Base-by-base conservation (phyloP, 306 rosid species). In the Cucurbita maxima region DNA sequence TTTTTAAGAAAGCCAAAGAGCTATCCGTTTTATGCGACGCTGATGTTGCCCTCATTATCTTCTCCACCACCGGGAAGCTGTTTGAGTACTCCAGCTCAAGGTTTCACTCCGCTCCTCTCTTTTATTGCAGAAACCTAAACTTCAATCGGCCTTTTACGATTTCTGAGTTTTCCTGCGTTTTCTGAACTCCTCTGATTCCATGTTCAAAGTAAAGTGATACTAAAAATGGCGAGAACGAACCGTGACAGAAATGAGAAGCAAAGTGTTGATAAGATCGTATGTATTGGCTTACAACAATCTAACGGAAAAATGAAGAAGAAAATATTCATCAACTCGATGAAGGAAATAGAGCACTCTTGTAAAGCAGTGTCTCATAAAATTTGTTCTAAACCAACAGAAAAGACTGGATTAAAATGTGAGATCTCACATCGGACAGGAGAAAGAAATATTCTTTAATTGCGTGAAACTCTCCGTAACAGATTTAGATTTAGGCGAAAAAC, bases 1-100 rank as follows among this genome's bases (percentile, higher is more conserved):
- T 94, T 13, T 82, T 94, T 61, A 94, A 94, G 80, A 94, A 90
- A 62, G 97, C 98, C 1, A 88, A 90, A 79, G 97, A 94, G 86
- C 92, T 94, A n/a, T 89, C 99, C 0, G 91, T 94, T 76, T 85
- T 94, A 5, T 94, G 99, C 51, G 99, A 94, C 70, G 99, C 97
- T 0, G 99, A 94, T 82, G 86, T 94, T 58, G 99, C 87, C 54
- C 91, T 94, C 66, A 83, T 94, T 8, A 52, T 91, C 59, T 94
- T 94, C 78, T 90, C 97, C 70, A 73, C 96, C 5, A 83, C 99
- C 14, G 97, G 97, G 9, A 94, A 94, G 64, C 92, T 89, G 78
- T 94, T 86, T 10, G 96, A 94, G 51, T 94, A 85, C 76, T 84
- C 97, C 41, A 90, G 77, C 85, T 75, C 90, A 52, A 88, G 98